A percentile compares a stretch with the other conserved stretches of the same genome.
Conservation (phyloP, 192 early-diverging fungal species). For the Coemansia reversa region DNA sequence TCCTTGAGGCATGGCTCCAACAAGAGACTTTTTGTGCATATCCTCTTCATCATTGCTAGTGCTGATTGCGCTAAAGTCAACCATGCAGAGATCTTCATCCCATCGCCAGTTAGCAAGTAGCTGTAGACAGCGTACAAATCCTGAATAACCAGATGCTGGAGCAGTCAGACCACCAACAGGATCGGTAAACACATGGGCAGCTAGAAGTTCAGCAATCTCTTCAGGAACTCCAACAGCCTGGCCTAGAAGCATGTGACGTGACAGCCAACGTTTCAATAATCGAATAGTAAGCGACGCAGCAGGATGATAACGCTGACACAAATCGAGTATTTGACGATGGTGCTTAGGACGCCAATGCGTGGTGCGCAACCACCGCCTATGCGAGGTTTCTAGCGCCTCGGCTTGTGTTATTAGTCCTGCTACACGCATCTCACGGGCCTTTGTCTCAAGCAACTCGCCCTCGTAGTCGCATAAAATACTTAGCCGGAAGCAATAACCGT, state of each 20-base stretch:
- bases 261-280: constrained; percentile 87
- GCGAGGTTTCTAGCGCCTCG: constrained; percentile 46
- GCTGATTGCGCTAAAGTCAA: constrained; percentile 71
- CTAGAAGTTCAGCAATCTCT: constrained; percentile 78
- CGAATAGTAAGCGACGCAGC: constrained; percentile 78
- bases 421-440: constrained; percentile 39
- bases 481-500: constrained; percentile 80
- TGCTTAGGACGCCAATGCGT: constrained; percentile 34
- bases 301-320: constrained; percentile 70
- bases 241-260: constrained; percentile 74
- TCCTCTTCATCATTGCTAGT: constrained; percentile 46
- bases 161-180: constrained; percentile 47
- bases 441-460: constrained; percentile 58
- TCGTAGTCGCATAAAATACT: constrained; percentile 74
- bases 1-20: constrained; percentile 20
- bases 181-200: constrained; percentile 69
- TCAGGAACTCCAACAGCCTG: constrained; percentile 60
- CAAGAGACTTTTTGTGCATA: background rate
- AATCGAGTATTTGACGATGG: constrained; percentile 62
- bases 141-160: constrained; percentile 67
- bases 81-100: constrained; percentile 72
- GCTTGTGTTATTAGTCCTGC: constrained; percentile 52
- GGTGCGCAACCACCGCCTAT: constrained; percentile 30
- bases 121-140: constrained; percentile 74
- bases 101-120: constrained; percentile 75